Percentiles rank a stretch among this genome's conserved stretches.
Evolutionary conservation across 2,329 filamentous ascomycete species (phyloP).

Genomic region (Aureobasidium namibiae): DNA sequence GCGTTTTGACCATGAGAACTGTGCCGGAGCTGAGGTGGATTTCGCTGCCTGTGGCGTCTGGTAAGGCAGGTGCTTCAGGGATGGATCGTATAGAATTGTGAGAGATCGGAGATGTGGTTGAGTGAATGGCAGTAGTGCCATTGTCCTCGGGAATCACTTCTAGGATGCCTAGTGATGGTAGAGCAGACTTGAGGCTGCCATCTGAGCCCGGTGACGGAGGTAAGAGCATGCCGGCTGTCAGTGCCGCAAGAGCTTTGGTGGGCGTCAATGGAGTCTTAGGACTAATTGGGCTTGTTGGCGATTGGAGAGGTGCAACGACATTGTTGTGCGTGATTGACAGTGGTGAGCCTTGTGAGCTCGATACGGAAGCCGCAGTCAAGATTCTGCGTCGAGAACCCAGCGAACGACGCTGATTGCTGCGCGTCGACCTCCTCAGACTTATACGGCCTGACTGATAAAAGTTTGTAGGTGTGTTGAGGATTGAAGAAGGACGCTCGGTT

Average conservation of each 20-base stretch:
- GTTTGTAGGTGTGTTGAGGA: background rate
- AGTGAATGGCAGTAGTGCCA: too few species aligned
- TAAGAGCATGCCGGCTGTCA: background rate
- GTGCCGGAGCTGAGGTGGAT: conserved; percentile 28
- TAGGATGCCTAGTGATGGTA: conserved; percentile 1
- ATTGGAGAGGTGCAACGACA: background rate
- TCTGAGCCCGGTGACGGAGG: conserved; percentile 16
- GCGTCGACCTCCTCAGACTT: background rate
- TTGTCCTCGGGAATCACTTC: conserved; percentile 7
- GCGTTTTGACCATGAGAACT: conserved; percentile 27
- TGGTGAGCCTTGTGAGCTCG: background rate
- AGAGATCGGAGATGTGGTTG: background rate
- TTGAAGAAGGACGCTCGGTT: background rate
- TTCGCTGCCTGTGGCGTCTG: conserved; percentile 14
- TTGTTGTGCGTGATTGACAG: background rate
- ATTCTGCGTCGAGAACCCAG: background rate
- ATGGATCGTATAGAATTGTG: background rate
- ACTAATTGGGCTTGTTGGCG: background rate
- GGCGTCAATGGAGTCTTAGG: background rate
- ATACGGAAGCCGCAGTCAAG: background rate
- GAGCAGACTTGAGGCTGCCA: conserved; percentile 5
- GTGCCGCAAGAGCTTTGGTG: background rate
- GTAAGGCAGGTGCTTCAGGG: background rate
- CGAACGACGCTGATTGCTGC: background rate
- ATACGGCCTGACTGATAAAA: background rate